A percentile compares a stretch with the other conserved stretches of the same genome.
phyloP scores from a whole-genome alignment of 2,329 filamentous ascomycete genomes.

The Aspergillus alliaceus region DNA sequence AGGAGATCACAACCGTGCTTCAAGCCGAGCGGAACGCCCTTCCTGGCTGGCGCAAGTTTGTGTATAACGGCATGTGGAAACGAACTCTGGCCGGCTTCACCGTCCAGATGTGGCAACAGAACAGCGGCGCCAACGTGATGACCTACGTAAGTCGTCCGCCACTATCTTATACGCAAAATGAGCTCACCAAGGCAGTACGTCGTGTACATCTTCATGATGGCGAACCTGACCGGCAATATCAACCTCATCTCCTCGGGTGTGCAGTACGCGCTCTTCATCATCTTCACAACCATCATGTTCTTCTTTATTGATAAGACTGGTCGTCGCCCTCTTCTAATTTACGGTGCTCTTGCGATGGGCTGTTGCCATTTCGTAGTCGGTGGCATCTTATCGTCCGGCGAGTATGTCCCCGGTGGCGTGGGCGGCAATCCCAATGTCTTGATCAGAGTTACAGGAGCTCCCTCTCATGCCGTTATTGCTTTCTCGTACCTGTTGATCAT shows the following conservation, averaged over 20 bases:
- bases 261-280: conserved; percentile 30
- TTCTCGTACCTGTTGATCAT: conserved; percentile 66
- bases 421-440: conserved; percentile 53
- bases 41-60: conserved; percentile 45
- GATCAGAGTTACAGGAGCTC: conserved; percentile 52
- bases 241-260: conserved; percentile 32
- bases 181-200: no score
- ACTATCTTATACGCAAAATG: no score
- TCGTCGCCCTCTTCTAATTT: conserved; percentile 5
- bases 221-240: conserved; percentile 18
- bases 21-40: conserved; percentile 41
- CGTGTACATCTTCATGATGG: conserved; percentile 43
- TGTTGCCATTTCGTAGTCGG: conserved; percentile 50
- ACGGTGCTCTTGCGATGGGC: conserved; percentile 23
- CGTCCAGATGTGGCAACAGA: conserved; percentile 59
- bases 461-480: conserved; percentile 63
- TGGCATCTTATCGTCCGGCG: conserved; percentile 45
- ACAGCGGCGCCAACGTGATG: conserved; percentile 44
- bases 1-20: conserved; percentile 47
- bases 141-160: conserved; percentile 16
- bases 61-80: conserved; percentile 60
- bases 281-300: not conserved
- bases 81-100: conserved; percentile 57
- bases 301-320: conserved; percentile 1
- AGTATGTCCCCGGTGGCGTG: conserved; percentile 45